Percentiles rank a stretch among this genome's conserved stretches.
phyloP scores from a whole-genome alignment of 163 green algal species.

The Scenedesmus sp. region DNA sequence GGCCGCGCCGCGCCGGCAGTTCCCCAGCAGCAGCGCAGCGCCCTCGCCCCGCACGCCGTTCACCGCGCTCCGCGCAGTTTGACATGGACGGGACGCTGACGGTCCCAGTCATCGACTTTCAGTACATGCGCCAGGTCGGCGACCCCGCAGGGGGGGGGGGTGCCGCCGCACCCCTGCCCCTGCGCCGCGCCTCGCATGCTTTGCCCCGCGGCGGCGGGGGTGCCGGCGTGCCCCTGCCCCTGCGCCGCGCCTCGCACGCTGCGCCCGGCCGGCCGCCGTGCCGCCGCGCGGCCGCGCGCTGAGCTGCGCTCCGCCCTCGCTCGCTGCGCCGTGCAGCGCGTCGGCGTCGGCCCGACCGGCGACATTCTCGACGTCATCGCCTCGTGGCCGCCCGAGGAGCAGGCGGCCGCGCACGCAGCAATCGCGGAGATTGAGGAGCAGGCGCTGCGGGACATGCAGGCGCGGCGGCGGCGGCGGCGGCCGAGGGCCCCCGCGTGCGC shows the following conservation, averaged over 20 bases:
- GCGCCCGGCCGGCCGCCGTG: too few species aligned
- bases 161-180: neutral
- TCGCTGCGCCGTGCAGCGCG: constrained; percentile 27
- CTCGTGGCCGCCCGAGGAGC: constrained; percentile 46
- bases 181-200: neutral
- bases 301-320: neutral
- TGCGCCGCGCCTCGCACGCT: too few species aligned
- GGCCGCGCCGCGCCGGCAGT: too few species aligned
- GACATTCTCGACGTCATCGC: constrained; percentile 62
- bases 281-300: neutral
- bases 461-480: neutral
- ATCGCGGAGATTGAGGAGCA: constrained; percentile 54
- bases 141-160: neutral
- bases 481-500: neutral
- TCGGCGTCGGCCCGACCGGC: constrained; percentile 48
- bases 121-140: constrained; percentile 49
- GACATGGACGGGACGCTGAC: constrained; percentile 44
- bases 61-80: neutral
- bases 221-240: too few species aligned
- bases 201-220: neutral
- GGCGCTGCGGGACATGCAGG: constrained; percentile 43
- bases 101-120: constrained; percentile 59
- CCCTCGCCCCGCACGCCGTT: neutral
- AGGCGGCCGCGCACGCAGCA: constrained; percentile 39
- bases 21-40: neutral